Percentiles rank a stretch among this genome's conserved stretches.
Evolutionary conservation across 1,139 yeast species (phyloP).

Genomic region (Hyphopichia fennica): DNA sequence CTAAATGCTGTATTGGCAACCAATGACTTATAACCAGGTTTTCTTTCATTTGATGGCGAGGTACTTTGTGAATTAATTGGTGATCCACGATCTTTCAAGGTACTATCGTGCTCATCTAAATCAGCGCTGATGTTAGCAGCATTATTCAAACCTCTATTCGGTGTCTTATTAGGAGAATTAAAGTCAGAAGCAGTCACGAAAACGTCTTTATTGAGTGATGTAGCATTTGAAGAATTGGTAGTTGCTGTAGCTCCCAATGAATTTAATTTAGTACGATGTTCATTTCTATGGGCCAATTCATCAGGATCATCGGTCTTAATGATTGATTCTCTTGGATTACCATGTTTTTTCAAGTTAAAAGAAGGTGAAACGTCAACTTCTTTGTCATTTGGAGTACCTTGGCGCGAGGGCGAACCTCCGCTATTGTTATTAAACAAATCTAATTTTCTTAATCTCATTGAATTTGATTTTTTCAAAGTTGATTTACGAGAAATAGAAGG

Average conservation of each 20-base stretch:
- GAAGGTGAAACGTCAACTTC: conserved; percentile 15
- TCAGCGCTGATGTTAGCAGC: conserved; percentile 5
- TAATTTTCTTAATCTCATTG: conserved; percentile 45
- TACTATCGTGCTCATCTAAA: conserved; percentile 11
- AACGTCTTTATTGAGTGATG: conserved; percentile 30
- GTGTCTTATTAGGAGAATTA: conserved; percentile 7
- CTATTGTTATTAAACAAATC: conserved; percentile 29
- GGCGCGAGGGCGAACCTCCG: background rate
- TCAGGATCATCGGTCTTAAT: conserved; percentile 17
- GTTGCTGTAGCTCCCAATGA: conserved; percentile 20
- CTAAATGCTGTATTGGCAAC: conserved; percentile 45
- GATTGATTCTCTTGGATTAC: conserved; percentile 17
- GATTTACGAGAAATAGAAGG: conserved; percentile 39
- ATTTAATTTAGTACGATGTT: conserved; percentile 16
- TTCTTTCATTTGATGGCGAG: conserved; percentile 3
- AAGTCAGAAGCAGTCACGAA: conserved; percentile 44
- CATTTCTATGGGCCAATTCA: conserved; percentile 12
- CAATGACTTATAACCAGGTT: conserved; percentile 28
- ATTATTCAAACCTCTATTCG: conserved; percentile 6
- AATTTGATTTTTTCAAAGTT: conserved; percentile 40
- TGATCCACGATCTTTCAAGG: conserved; percentile 18
- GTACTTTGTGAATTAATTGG: conserved; percentile 14
- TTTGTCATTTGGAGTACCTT: conserved; percentile 2
- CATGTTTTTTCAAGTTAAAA: conserved; percentile 14
- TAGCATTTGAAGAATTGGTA: conserved; percentile 12